These are phyloP conservation scores for Curvularia sp. DNA, from an alignment of 2,329 filamentous ascomycete species.

Conservation along the genomic window DNA sequence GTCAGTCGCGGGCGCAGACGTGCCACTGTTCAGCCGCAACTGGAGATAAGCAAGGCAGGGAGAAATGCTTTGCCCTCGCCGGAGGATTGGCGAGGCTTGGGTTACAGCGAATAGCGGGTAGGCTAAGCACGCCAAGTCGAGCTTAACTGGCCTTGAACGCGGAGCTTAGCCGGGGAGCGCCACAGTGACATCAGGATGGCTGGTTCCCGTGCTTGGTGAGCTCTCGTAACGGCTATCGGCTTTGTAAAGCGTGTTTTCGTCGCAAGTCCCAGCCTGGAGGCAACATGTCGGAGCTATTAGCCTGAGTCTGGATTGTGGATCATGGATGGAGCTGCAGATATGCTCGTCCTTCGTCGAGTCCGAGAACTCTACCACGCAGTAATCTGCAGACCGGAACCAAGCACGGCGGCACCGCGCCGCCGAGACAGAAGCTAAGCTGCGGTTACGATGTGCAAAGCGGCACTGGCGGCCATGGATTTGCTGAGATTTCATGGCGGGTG, in stretches of 20 bases:
- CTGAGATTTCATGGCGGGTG: slow-evolving; percentile 23
- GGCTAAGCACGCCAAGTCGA: slow-evolving; percentile 19
- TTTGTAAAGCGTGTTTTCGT: slow-evolving; percentile 3
- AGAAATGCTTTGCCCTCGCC: background rate
- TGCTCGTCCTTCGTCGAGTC: background rate
- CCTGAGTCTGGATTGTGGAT: background rate
- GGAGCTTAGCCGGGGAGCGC: slow-evolving; percentile 14
- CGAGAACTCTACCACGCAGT: background rate
- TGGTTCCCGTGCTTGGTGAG: background rate
- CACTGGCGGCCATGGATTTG: slow-evolving; percentile 16
- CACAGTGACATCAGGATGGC: slow-evolving; percentile 17
- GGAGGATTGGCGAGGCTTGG: slow-evolving; percentile 15
- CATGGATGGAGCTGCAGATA: background rate
- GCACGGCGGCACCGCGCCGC: slow-evolving; percentile 12
- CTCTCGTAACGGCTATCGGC: background rate
- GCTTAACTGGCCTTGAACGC: slow-evolving; percentile 12
- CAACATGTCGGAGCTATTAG: background rate
- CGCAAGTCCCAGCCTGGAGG: background rate
- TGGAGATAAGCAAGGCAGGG: slow-evolving; percentile 7
- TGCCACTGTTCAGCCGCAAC: background rate
- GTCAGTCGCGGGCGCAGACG: slow-evolving; percentile 1
- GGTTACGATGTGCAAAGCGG: slow-evolving; percentile 10
- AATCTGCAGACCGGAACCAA: background rate
- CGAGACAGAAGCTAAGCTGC: slow-evolving; percentile 7
- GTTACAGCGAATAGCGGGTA: slow-evolving; percentile 4